These are phyloP conservation scores for Gonapodya sp. DNA, from an alignment of 192 early-diverging fungal genomes.

Conservation along the genomic window DNA sequence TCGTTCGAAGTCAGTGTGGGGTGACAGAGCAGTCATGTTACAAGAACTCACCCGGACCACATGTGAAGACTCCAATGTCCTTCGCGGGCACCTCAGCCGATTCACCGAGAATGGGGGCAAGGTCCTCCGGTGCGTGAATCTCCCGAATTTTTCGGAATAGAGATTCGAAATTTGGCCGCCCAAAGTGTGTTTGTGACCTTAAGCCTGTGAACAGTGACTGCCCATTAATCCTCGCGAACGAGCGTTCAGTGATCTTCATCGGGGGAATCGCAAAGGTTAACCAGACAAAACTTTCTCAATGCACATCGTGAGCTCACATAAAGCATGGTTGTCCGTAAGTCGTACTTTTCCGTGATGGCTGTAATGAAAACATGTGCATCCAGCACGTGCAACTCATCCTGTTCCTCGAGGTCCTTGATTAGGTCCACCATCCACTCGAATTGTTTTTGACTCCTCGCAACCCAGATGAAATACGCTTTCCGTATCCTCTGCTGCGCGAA, in stretches of 20 bases:
- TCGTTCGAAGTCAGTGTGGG: background rate
- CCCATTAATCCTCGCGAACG: background rate
- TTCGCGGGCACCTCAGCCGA: background rate
- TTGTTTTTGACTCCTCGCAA: background rate
- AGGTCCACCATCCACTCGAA: slow-evolving; percentile 1
- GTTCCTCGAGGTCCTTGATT: background rate
- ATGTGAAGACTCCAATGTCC: background rate
- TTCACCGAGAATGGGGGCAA: background rate
- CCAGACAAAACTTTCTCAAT: no score
- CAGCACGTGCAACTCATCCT: background rate
- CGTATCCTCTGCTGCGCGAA: background rate
- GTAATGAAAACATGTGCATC: background rate
- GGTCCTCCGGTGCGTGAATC: background rate
- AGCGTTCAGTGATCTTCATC: background rate
- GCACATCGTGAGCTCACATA: background rate
- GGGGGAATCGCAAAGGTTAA: no score
- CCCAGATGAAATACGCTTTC: background rate
- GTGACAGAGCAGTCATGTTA: no score
- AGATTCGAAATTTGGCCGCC: background rate
- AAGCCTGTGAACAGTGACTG: background rate
- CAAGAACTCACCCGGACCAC: background rate
- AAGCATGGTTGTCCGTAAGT: background rate
- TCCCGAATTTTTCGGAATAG: background rate
- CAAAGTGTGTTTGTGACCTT: background rate
- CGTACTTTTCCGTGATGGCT: background rate